phyloP scores from a whole-genome alignment of 2,329 filamentous ascomycete species.

The Colletotrichum sp. region DNA sequence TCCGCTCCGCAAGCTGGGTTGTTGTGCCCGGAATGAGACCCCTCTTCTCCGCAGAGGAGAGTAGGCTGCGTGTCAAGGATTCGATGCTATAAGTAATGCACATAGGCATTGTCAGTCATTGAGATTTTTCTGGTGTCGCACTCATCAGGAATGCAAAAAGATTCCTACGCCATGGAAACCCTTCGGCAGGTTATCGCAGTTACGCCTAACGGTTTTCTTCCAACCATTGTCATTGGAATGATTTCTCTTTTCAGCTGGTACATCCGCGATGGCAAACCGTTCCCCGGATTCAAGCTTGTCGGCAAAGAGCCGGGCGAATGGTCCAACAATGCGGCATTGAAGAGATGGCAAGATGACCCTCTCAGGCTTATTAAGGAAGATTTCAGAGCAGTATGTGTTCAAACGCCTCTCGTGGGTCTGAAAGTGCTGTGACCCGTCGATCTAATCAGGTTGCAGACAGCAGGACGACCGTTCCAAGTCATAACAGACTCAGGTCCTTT shows the following conservation, averaged over 20 bases:
- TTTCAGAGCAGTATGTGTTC: neutral
- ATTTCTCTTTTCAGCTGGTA: neutral
- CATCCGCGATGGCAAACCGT: rapidly evolving
- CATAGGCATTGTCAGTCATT: rapidly evolving
- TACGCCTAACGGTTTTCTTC: neutral
- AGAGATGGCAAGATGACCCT: neutral
- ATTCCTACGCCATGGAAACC: neutral
- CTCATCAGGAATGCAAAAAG: neutral
- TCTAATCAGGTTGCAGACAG: neutral
- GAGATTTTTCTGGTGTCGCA: neutral
- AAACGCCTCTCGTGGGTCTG: too few relatives aligned
- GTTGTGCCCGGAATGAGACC: neutral
- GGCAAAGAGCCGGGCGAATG: neutral
- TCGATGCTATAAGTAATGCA: neutral
- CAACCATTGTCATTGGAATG: neutral
- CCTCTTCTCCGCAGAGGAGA: neutral
- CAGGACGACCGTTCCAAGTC: neutral
- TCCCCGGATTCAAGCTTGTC: neutral
- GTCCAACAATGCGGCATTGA: neutral
- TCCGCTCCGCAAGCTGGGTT: neutral
- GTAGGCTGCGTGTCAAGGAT: neutral
- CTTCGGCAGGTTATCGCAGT: neutral
- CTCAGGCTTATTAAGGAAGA: rapidly evolving
- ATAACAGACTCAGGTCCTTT: neutral
- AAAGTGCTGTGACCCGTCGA: too few relatives aligned